Evolutionary conservation across 495 filamentous ascomycete species (phyloP), one percentile per base, ranked within the genome.

Genomic region (Tetracladium setigerum): DNA sequence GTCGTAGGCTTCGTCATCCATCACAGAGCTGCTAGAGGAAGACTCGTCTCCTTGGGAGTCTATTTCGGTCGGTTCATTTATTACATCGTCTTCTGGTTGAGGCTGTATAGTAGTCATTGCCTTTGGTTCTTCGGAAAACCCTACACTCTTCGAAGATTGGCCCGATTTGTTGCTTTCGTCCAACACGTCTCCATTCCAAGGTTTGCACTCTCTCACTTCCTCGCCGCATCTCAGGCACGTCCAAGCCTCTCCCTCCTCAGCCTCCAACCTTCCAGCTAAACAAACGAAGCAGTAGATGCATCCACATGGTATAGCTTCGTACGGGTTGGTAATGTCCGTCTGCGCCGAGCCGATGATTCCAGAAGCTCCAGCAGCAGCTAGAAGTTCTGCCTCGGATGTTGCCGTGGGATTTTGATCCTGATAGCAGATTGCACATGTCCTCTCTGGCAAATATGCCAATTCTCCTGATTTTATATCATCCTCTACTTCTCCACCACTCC

Each of bases 211-310:
- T 62, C 86, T 92, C 14, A 94, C 77, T 32, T 84, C 41, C 54
- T 86, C 84, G 1, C 89, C 89, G 59, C 92, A 99, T 17, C 94
- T 77, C 18, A 99, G 69, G 67, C 92, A 99, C n/a, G 76, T 67
- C 91, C 91, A 99, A 4, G 90, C 92, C 54, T 97, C 90, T 6
- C 91, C 92, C 55, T 96, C 92, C 64, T 97, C 94, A 2, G 81
- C 79, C 60, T 95, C 92, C 9, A 99, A 66, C 47, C 86, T 80
- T 33, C 87, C 84, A 3, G 91, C 88, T n/a, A 97, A 64, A 63
- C 92, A 99, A n/a, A 94, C 86, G 56, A 91, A 98, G 63, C 92
- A 98, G 66, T 97, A 97, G 37, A 95, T 72, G 62, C 89, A 95
- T 0, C 88, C 87, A 60, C 92, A 98, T 2, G 89, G 85, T 15